Evolutionary conservation across 805 yeast genomes (phyloP), one percentile per base, ranked within the genome.

Genomic region (Zygotorulaspora sp.): DNA sequence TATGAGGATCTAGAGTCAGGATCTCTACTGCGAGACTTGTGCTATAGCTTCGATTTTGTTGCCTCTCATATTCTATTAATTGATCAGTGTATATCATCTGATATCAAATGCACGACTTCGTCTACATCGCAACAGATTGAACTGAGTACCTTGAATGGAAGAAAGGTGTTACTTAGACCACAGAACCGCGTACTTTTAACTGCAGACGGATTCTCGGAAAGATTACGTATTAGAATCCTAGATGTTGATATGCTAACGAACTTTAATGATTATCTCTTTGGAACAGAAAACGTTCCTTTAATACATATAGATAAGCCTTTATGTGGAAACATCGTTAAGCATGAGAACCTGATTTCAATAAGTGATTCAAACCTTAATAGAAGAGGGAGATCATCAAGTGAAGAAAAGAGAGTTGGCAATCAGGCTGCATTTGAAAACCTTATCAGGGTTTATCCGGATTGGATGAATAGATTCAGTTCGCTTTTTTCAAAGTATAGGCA

Each of bases 41-140:
- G 85, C 54, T 72, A 72, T 34, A 68, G 66, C 26, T 74, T 73
- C 22, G 83, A 78, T 17, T 83, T 82, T 54, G 63, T 82, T 6
- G 70, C 70, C 32, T 73, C 83, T 2, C 90, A 83, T 55, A 71
- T 83, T 16, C 58, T 82, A 13, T 57, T 67, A 31, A 62, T 70
- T 2, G 52, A 58, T 8, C 58, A 55, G 15, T 13, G 32, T n/a
- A 10, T 27, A 10, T 31, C 24, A 12, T 30, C 28, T 12, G 30
- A 30, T 19, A 25, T n/a, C 15, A n/a, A 8, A 14, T 12, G 50
- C 49, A 25, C 20, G 4, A 20, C 30, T 5, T 12, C 30, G 1
- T 18, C 66, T 57, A n/a, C n/a, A n/a, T 32, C 71, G 64, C 63
- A 63, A 6, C 44, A 43, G 19, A 32, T 65, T n/a, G 59, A 72